Evolutionary conservation across 192 early-diverging fungal species (phyloP).

Genomic region (Rhizophagus sp.): DNA sequence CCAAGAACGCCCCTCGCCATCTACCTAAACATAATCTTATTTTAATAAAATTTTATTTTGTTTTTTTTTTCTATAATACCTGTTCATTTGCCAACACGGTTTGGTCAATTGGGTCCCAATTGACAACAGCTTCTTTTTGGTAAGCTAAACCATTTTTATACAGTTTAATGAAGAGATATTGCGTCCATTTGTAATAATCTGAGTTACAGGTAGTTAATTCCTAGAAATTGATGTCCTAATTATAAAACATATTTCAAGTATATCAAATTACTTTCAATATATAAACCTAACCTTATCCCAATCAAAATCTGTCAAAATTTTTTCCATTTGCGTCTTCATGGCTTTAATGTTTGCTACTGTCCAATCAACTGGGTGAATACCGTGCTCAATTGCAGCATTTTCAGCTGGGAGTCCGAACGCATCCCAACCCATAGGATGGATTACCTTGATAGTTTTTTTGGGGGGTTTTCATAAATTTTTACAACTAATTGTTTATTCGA

Average conservation of each 20-base stretch:
- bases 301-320: conserved; percentile 82
- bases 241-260: neutral
- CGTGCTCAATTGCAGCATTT: conserved; percentile 90
- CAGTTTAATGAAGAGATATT: conserved; percentile 81
- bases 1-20: conserved; percentile 84
- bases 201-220: conserved; percentile 87
- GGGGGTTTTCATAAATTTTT: neutral
- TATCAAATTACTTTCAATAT: neutral
- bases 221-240: conserved; percentile 34
- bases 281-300: conserved; percentile 71
- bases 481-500: neutral
- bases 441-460: conserved; percentile 43
- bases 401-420: conserved; percentile 98
- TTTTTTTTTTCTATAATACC: conserved; percentile 35
- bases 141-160: conserved; percentile 80
- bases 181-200: conserved; percentile 94
- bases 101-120: conserved; percentile 97
- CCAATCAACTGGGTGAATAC: conserved; percentile 79
- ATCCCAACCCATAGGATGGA: conserved; percentile 98
- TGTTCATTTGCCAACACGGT: conserved; percentile 97
- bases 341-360: conserved; percentile 75
- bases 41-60: neutral
- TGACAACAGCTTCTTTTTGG: conserved; percentile 86
- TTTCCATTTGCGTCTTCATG: conserved; percentile 82
- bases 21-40: conserved; percentile 57